phyloP scores from a whole-genome alignment of 2,329 filamentous ascomycete species.

The Fusarium pininemorale region DNA sequence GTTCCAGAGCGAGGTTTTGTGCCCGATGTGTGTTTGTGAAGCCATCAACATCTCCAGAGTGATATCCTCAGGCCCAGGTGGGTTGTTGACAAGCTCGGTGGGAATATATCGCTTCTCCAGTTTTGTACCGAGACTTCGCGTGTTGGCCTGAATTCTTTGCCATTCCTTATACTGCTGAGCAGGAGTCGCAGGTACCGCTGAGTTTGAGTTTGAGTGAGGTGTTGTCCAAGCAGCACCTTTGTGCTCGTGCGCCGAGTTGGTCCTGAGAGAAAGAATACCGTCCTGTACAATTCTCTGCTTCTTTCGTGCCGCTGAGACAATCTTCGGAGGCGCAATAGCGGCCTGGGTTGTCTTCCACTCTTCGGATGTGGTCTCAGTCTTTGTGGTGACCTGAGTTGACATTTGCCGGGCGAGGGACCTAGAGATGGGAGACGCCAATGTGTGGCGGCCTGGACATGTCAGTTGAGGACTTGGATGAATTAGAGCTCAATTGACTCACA shows the following conservation, averaged over 20 bases:
- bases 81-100: constrained; percentile 72
- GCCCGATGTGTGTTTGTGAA: constrained; percentile 87
- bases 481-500: constrained; percentile 53
- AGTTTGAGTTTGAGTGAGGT: constrained; percentile 45
- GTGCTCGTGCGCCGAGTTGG: constrained; percentile 49
- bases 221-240: constrained; percentile 47
- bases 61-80: constrained; percentile 80
- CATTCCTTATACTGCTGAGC: constrained; percentile 53
- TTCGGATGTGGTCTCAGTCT: constrained; percentile 23
- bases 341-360: constrained; percentile 39
- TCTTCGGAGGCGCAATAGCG: constrained; percentile 33
- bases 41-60: constrained; percentile 92
- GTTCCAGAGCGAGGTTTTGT: constrained; percentile 92
- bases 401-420: constrained; percentile 47
- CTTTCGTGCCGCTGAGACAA: constrained; percentile 42
- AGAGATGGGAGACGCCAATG: constrained; percentile 57
- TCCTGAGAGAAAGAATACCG: constrained; percentile 47
- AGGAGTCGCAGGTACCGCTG: constrained; percentile 49
- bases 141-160: constrained; percentile 52
- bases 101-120: constrained; percentile 70
- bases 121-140: constrained; percentile 58
- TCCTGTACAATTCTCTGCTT: constrained; percentile 49
- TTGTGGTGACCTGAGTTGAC: constrained; percentile 42
- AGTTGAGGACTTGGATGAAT: constrained; percentile 1
- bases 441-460: constrained; percentile 59